Conservation (phyloP, 805 yeast species). For the Metschnikowia peoriensis region DNA sequence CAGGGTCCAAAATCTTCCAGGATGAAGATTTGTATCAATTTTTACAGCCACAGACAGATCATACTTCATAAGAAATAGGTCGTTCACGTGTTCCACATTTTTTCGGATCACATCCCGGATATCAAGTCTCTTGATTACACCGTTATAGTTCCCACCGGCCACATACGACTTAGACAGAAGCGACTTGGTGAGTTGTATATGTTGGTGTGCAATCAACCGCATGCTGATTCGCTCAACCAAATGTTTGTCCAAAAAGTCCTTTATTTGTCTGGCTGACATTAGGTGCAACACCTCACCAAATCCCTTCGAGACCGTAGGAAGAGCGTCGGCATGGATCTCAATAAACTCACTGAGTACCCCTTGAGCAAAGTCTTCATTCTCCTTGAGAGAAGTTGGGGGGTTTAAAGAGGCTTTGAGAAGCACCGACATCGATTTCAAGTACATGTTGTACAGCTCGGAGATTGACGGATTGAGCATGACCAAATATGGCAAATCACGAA, state of each 20-base stretch:
- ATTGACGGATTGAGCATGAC: slow-evolving; percentile 85
- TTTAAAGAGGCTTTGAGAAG: slow-evolving; percentile 33
- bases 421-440: slow-evolving; percentile 61
- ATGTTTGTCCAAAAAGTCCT: slow-evolving; percentile 69
- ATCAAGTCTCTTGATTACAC: slow-evolving; percentile 61
- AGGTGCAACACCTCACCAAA: slow-evolving; percentile 61
- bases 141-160: slow-evolving; percentile 54
- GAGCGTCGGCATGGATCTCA: slow-evolving; percentile 78
- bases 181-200: slow-evolving; percentile 55
- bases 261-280: slow-evolving; percentile 48
- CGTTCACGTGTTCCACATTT: slow-evolving; percentile 75
- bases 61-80: slow-evolving; percentile 77
- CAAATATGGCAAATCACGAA: slow-evolving; percentile 77
- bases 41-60: slow-evolving; percentile 65
- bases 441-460: slow-evolving; percentile 70
- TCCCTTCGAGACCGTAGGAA: slow-evolving; percentile 80
- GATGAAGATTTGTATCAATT: slow-evolving; percentile 45
- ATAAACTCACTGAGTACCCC: slow-evolving; percentile 55
- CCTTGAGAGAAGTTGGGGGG: slow-evolving; percentile 46
- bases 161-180: slow-evolving; percentile 42
- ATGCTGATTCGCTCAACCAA: slow-evolving; percentile 81
- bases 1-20: slow-evolving; percentile 28
- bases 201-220: slow-evolving; percentile 85
- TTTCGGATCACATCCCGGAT: slow-evolving; percentile 62
- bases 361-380: slow-evolving; percentile 52